These are phyloP conservation scores for Elongisporangium prolatum DNA, from an alignment of 352 stramenopile genomes.

Conservation along the genomic window DNA sequence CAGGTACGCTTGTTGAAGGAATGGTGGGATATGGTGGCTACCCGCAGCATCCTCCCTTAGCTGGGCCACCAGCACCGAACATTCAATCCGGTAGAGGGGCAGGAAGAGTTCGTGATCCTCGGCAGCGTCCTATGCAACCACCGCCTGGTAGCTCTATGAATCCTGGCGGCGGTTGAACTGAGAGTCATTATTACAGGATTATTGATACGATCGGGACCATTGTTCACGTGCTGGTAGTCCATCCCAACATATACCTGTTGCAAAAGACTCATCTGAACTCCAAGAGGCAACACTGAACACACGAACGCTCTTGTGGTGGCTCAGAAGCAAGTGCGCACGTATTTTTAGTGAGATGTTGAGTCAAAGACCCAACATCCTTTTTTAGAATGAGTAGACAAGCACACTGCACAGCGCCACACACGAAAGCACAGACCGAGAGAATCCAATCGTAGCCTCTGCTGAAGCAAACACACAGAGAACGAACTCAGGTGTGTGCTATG, in stretches of 20 bases:
- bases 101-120: slow-evolving; percentile 10
- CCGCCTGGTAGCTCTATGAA: neutral
- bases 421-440: neutral
- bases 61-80: slow-evolving; percentile 1
- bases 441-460: neutral
- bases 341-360: neutral
- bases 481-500: neutral
- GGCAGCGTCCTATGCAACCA: slow-evolving; percentile 4
- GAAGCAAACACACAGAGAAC: neutral
- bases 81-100: slow-evolving; percentile 1
- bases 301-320: neutral
- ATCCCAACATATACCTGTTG: neutral
- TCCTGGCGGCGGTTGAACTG: neutral
- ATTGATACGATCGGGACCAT: neutral
- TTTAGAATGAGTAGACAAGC: neutral
- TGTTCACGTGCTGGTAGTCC: neutral
- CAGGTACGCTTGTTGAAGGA: neutral
- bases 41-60: neutral
- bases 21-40: neutral
- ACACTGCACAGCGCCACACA: neutral
- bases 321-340: neutral
- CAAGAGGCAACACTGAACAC: neutral
- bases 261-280: too few species aligned
- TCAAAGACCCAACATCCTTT: neutral
- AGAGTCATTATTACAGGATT: neutral